These are phyloP conservation scores for Marsdenia floribunda DNA, from an alignment of 257 asterid genomes.

Conservation along the genomic window DNA sequence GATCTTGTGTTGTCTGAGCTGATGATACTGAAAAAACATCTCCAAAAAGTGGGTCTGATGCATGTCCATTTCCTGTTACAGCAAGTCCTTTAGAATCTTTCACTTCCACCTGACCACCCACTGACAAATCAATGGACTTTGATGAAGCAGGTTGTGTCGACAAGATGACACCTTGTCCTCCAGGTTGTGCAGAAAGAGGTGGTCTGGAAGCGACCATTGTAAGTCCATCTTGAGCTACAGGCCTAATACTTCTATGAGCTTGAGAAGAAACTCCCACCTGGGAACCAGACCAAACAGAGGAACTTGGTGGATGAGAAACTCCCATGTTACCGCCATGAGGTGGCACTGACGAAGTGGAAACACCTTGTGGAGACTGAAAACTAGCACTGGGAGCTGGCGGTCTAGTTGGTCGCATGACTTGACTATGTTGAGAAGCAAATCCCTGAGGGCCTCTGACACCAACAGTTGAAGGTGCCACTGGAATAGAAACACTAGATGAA, in stretches of 20 bases:
- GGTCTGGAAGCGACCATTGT: conserved; percentile 22
- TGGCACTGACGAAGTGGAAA: conserved; percentile 40
- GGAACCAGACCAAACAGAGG: conserved; percentile 39
- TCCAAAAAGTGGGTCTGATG: conserved; percentile 45
- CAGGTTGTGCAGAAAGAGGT: conserved; percentile 42
- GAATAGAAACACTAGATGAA: conserved; percentile 28
- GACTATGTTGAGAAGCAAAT: conserved; percentile 49
- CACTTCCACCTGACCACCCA: conserved; percentile 38
- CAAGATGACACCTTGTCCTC: conserved; percentile 34
- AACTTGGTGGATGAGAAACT: conserved; percentile 36
- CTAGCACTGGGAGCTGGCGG: conserved; percentile 46
- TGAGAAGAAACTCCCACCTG: conserved; percentile 51
- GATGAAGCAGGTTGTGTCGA: conserved; percentile 44
- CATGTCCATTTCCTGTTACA: conserved; percentile 61
- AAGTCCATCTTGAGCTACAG: conserved; percentile 44
- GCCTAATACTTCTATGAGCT: conserved; percentile 35
- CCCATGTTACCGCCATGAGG: conserved; percentile 31
- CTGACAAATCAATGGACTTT: conserved; percentile 33
- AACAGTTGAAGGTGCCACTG: conserved; percentile 36
- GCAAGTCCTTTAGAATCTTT: conserved; percentile 35
- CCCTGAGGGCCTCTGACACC: conserved; percentile 43
- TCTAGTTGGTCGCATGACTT: conserved; percentile 44
- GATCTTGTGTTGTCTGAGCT: conserved; percentile 37
- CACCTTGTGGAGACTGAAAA: conserved; percentile 46
- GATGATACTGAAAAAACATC: conserved; percentile 53